Evolutionary conservation across 2,329 filamentous ascomycete species (phyloP).

Genomic region (Xylariaceae sp.): DNA sequence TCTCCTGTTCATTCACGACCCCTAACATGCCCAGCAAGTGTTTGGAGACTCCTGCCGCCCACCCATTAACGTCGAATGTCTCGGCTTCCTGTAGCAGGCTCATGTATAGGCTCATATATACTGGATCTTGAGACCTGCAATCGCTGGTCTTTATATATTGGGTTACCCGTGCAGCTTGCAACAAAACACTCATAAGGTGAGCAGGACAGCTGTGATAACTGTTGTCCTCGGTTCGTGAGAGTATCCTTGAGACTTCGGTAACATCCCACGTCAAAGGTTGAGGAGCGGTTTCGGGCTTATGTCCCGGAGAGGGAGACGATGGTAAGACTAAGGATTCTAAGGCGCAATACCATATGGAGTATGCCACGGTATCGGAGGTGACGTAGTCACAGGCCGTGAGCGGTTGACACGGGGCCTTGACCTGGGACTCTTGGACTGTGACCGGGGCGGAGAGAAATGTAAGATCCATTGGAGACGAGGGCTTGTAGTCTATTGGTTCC

Average conservation of each 20-base stretch:
- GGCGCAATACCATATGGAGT: constrained; percentile 31
- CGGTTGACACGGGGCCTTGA: neutral
- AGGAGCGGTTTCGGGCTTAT: constrained; percentile 23
- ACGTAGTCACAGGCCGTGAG: constrained; percentile 37
- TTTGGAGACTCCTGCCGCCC: constrained; percentile 38
- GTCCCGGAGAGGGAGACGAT: neutral
- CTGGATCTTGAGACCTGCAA: constrained; percentile 27
- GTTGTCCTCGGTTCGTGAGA: constrained; percentile 28
- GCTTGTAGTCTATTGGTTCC: neutral
- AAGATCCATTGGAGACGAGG: neutral
- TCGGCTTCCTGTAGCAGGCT: constrained; percentile 38
- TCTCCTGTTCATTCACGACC: constrained; percentile 36
- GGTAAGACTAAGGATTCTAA: constrained; percentile 37
- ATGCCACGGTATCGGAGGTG: constrained; percentile 40
- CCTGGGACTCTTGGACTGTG: neutral
- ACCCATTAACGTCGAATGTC: constrained; percentile 38
- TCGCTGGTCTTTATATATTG: constrained; percentile 30
- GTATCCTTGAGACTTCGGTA: constrained; percentile 21
- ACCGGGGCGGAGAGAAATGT: neutral
- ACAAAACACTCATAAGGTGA: constrained; percentile 41
- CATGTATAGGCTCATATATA: constrained; percentile 35
- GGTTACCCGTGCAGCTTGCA: constrained; percentile 41
- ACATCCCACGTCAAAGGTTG: constrained; percentile 31
- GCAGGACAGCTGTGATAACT: constrained; percentile 30
- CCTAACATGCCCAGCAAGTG: constrained; percentile 23